These are phyloP conservation scores for Blepharisma japonicum DNA, from an alignment of 73 alveolate genomes.

Conservation along the genomic window DNA sequence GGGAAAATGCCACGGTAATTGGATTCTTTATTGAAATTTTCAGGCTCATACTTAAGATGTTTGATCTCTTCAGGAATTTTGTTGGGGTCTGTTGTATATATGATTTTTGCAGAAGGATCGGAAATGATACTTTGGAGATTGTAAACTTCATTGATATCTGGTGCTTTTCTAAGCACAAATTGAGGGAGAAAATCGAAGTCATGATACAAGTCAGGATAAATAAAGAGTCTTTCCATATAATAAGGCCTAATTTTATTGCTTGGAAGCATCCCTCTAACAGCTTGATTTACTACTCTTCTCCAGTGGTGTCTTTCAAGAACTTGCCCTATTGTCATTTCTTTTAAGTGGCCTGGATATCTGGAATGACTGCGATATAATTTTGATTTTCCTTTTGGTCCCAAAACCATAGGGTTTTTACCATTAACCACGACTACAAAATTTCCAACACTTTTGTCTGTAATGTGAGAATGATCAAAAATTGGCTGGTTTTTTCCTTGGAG, in stretches of 20 bases:
- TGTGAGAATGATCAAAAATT: slow-evolving; percentile 8
- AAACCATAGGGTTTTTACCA: slow-evolving; percentile 39
- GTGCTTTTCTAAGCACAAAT: slow-evolving; percentile 9
- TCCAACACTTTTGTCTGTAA: slow-evolving; percentile 9
- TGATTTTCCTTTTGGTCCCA: slow-evolving; percentile 48
- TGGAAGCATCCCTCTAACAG: slow-evolving; percentile 68
- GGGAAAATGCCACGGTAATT: not conserved
- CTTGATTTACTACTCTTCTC: slow-evolving; percentile 37
- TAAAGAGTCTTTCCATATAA: slow-evolving; percentile 24
- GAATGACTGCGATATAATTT: slow-evolving; percentile 58
- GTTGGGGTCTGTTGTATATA: not conserved
- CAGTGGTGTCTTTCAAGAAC: slow-evolving; percentile 45
- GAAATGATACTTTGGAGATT: not conserved
- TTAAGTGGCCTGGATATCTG: slow-evolving; percentile 56
- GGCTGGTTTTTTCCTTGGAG: slow-evolving; percentile 64
- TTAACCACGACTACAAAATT: slow-evolving; percentile 59
- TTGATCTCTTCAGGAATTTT: slow-evolving; percentile 15
- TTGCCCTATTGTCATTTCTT: slow-evolving; percentile 42
- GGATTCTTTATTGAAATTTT: not conserved
- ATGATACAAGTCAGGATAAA: slow-evolving; percentile 26
- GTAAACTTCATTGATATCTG: not conserved
- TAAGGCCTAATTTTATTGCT: slow-evolving; percentile 33
- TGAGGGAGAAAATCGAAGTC: slow-evolving; percentile 30
- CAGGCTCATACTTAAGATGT: slow-evolving; percentile 28
- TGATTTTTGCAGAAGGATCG: not conserved